Conservation (phyloP, 2,329 filamentous ascomycete species). For the Colletotrichum gigasporum region DNA sequence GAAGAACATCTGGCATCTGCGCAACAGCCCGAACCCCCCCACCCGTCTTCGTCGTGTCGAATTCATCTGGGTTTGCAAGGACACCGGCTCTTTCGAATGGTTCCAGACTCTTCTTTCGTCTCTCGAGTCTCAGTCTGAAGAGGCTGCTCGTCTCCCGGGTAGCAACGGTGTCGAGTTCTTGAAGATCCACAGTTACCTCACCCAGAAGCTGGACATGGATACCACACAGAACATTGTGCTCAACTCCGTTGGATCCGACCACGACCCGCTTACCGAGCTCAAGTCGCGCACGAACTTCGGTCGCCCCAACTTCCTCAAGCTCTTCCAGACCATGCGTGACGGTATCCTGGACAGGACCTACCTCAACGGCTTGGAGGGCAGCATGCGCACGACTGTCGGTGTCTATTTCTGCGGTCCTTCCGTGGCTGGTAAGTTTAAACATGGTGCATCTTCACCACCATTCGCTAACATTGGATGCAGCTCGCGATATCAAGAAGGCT, state of each 20-base stretch:
- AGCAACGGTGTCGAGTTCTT: slow-evolving; percentile 84
- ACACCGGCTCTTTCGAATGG: slow-evolving; percentile 97
- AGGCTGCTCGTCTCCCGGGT: slow-evolving; percentile 73
- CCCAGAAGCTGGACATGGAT: slow-evolving; percentile 90
- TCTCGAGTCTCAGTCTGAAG: slow-evolving; percentile 84
- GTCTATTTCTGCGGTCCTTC: slow-evolving; percentile 98
- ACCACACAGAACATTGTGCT: slow-evolving; percentile 96
- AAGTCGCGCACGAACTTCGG: slow-evolving; percentile 93
- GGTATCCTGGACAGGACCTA: slow-evolving; percentile 89
- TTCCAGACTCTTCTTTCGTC: slow-evolving; percentile 94
- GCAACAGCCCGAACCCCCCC: slow-evolving; percentile 88
- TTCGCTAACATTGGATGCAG: slow-evolving; percentile 59
- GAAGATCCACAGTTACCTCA: slow-evolving; percentile 97
- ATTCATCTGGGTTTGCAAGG: slow-evolving; percentile 99
- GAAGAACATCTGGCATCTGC: slow-evolving; percentile 98
- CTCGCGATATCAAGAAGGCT: slow-evolving; percentile 85
- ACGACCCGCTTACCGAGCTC: slow-evolving; percentile 93
- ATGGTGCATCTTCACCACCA: not conserved
- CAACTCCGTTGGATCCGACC: slow-evolving; percentile 87
- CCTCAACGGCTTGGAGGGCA: slow-evolving; percentile 81
- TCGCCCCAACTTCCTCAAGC: slow-evolving; percentile 83
- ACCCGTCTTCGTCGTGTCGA: slow-evolving; percentile 91
- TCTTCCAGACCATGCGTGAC: slow-evolving; percentile 87
- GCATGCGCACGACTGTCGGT: slow-evolving; percentile 84
- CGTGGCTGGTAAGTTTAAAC: slow-evolving; percentile 61